Percentiles rank a stretch among this genome's conserved stretches.
phyloP scores from a whole-genome alignment of 148 eudicot species.

The Cornus suecica region DNA sequence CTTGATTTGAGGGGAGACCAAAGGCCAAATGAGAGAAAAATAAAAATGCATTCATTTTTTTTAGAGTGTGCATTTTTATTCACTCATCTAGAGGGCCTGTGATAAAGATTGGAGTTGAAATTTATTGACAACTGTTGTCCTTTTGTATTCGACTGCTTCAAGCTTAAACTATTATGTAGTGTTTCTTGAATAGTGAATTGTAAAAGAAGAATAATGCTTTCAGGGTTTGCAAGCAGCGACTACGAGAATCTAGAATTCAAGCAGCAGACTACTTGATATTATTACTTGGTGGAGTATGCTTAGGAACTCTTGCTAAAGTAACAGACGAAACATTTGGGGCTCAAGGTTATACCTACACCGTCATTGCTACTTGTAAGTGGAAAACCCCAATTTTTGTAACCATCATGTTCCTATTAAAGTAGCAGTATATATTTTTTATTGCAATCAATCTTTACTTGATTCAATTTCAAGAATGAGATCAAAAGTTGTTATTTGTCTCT shows the following conservation, averaged over 20 bases:
- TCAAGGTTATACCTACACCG: conserved; percentile 79
- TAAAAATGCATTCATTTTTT: too few species aligned
- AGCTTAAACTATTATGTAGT: background rate
- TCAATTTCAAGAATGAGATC: background rate
- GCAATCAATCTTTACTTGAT: background rate
- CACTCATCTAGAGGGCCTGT: background rate
- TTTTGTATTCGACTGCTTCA: background rate
- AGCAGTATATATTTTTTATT: background rate
- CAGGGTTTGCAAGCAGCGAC: conserved; percentile 83
- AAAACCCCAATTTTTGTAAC: background rate
- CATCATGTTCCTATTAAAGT: background rate
- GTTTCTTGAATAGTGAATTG: background rate
- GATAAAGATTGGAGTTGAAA: background rate
- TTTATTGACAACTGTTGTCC: background rate
- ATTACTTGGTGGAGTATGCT: conserved; percentile 85
- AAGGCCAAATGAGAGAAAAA: background rate
- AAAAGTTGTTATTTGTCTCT: background rate
- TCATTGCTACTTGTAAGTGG: conserved; percentile 90
- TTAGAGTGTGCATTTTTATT: background rate
- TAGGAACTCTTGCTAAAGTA: conserved; percentile 84
- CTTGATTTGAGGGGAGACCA: background rate
- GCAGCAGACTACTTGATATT: conserved; percentile 89
- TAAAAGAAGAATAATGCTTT: conserved; percentile 6
- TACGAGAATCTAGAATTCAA: conserved; percentile 79
- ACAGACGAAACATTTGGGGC: conserved; percentile 80